Conservation (phyloP, 345 rosid genomes). For the Gossypium anomalum region DNA sequence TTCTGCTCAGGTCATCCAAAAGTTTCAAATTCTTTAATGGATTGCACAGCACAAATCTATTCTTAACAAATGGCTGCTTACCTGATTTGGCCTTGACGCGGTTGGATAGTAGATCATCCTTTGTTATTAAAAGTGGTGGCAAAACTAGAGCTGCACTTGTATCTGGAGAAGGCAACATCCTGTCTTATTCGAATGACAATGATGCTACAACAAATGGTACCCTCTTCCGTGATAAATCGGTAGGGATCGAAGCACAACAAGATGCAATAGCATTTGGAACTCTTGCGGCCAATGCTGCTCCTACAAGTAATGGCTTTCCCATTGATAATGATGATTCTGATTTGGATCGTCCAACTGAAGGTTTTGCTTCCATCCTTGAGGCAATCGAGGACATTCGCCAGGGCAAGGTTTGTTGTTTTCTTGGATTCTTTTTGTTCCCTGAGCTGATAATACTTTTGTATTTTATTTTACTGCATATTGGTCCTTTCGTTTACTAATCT, state of each 20-base stretch:
- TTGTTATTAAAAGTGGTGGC: slow-evolving; percentile 27
- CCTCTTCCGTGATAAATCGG: slow-evolving; percentile 25
- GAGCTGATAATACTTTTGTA: neutral
- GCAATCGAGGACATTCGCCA: slow-evolving; percentile 88
- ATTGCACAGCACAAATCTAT: slow-evolving; percentile 23
- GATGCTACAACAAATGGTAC: slow-evolving; percentile 24
- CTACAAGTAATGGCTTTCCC: slow-evolving; percentile 38
- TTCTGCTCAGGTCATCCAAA: slow-evolving; percentile 38
- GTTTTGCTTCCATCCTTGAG: slow-evolving; percentile 74
- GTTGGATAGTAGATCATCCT: slow-evolving; percentile 31
- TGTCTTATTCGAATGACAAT: slow-evolving; percentile 40
- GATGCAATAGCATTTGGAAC: slow-evolving; percentile 43
- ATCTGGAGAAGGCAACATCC: slow-evolving; percentile 58
- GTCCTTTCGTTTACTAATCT: slow-evolving; percentile 13
- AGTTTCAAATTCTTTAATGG: slow-evolving; percentile 41
- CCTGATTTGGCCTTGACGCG: slow-evolving; percentile 22
- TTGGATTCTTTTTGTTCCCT: neutral
- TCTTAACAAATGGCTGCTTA: slow-evolving; percentile 25
- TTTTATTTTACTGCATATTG: neutral
- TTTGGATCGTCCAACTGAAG: slow-evolving; percentile 63
- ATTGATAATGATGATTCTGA: slow-evolving; percentile 58
- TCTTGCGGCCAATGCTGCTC: slow-evolving; percentile 42
- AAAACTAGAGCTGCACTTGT: slow-evolving; percentile 46
- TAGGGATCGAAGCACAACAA: slow-evolving; percentile 29
- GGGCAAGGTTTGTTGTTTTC: slow-evolving; percentile 62